phyloP scores from a whole-genome alignment of 2,329 filamentous ascomycete species.

The Penicillium sumatraense region DNA sequence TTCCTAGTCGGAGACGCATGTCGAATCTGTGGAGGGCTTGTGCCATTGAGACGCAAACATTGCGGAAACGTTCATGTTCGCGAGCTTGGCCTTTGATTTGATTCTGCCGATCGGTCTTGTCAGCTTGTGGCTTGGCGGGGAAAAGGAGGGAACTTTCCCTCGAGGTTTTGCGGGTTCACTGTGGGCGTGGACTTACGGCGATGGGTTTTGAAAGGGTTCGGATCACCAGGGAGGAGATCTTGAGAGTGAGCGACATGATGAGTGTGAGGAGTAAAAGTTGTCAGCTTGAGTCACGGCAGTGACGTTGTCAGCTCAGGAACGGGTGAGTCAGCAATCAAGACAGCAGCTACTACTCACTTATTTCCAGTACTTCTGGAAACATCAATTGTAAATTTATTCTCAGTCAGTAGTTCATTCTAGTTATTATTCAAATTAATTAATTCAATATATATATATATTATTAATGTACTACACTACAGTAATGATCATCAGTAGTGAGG shows the following conservation, averaged over 20 bases:
- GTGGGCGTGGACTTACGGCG: slow-evolving; percentile 55
- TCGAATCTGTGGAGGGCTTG: slow-evolving; percentile 68
- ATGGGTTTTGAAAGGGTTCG: slow-evolving; percentile 71
- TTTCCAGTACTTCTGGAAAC: too few relatives aligned
- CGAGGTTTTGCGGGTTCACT: too few relatives aligned
- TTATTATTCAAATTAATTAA: too few relatives aligned
- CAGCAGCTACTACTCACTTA: too few relatives aligned
- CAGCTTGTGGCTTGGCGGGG: slow-evolving; percentile 20
- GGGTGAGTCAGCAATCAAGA: slow-evolving; percentile 9
- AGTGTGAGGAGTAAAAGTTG: slow-evolving; percentile 4
- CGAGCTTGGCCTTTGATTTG: slow-evolving; percentile 70
- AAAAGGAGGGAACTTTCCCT: too few relatives aligned
- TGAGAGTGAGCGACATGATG: slow-evolving; percentile 67
- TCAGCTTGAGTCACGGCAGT: slow-evolving; percentile 19
- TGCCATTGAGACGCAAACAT: slow-evolving; percentile 64
- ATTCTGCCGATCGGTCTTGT: slow-evolving; percentile 54
- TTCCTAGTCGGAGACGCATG: slow-evolving; percentile 69
- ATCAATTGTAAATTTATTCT: too few relatives aligned
- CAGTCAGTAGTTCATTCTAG: too few relatives aligned
- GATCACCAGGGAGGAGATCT: slow-evolving; percentile 67
- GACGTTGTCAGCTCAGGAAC: slow-evolving; percentile 13
- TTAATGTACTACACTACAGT: too few relatives aligned
- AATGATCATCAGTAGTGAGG: too few relatives aligned
- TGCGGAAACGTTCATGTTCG: slow-evolving; percentile 70
- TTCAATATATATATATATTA: too few relatives aligned